Percentiles rank a stretch among this genome's conserved stretches.
Conservation (phyloP, 768 basidiomycete species). For the Mycena olivaceomarginata region DNA sequence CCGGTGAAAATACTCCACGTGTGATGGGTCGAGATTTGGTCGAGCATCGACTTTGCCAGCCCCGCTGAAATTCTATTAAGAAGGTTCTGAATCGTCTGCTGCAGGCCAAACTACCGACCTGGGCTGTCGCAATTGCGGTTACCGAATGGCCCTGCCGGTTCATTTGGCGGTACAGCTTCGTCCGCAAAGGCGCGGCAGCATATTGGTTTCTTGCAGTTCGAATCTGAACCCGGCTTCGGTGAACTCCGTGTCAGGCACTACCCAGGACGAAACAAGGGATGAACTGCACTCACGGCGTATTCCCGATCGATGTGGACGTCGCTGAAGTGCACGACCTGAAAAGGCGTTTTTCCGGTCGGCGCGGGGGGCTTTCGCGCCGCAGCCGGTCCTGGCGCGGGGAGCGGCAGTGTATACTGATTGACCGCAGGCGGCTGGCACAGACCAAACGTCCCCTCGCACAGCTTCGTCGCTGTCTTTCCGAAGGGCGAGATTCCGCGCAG, state of each 20-base stretch:
- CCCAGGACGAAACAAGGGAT: background rate
- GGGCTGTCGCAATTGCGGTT: slow-evolving; percentile 74
- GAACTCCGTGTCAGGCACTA: background rate
- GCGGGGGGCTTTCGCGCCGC: slow-evolving; percentile 55
- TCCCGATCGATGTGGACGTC: slow-evolving; percentile 78
- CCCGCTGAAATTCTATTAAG: slow-evolving; percentile 21
- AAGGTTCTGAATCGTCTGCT: background rate
- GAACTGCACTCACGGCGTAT: slow-evolving; percentile 63
- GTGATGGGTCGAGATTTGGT: slow-evolving; percentile 60
- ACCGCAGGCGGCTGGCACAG: slow-evolving; percentile 71
- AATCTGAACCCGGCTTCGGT: slow-evolving; percentile 66
- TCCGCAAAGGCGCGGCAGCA: slow-evolving; percentile 75
- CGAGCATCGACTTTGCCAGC: slow-evolving; percentile 71
- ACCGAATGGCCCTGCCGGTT: slow-evolving; percentile 70
- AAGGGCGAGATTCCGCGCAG: slow-evolving; percentile 68
- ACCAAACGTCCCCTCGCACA: slow-evolving; percentile 74
- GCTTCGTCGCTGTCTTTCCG: slow-evolving; percentile 69
- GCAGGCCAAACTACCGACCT: slow-evolving; percentile 36
- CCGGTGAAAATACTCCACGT: slow-evolving; percentile 79
- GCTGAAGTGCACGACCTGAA: slow-evolving; percentile 77
- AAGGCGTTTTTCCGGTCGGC: slow-evolving; percentile 63
- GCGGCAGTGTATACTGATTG: slow-evolving; percentile 63
- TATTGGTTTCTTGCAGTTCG: slow-evolving; percentile 77
- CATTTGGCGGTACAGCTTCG: slow-evolving; percentile 56
- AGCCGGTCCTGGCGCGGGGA: slow-evolving; percentile 64